Conservation (phyloP, 2,329 filamentous ascomycete genomes). For the Claviceps paspali region DNA sequence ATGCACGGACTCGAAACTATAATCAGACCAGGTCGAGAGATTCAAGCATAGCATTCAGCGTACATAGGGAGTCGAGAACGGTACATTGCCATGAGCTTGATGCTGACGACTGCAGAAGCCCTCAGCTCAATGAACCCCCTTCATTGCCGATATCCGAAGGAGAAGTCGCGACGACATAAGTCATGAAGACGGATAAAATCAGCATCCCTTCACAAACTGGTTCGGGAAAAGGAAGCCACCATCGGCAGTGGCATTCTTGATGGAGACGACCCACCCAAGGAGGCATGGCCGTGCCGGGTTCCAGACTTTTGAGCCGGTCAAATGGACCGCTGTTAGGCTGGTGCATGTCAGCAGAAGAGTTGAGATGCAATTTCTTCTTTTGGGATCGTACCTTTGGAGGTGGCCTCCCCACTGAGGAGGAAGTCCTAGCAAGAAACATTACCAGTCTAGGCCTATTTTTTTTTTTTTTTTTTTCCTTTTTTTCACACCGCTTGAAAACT, state of each 20-base stretch:
- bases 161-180: slow-evolving; percentile 20
- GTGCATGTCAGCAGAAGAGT: slow-evolving; percentile 35
- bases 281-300: slow-evolving; percentile 28
- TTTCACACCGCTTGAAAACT: too few species aligned
- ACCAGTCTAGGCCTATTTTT: too few species aligned
- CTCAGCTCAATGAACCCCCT: slow-evolving; percentile 22
- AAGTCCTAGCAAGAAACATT: too few species aligned
- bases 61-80: slow-evolving; percentile 14
- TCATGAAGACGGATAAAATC: slow-evolving; percentile 18
- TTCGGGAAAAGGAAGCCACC: slow-evolving; percentile 26
- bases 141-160: slow-evolving; percentile 23
- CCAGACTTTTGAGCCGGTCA: slow-evolving; percentile 21
- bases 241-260: slow-evolving; percentile 36
- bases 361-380: slow-evolving; percentile 8
- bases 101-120: neutral
- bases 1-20: too few species aligned
- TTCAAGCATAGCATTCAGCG: slow-evolving; percentile 16
- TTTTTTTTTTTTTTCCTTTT: too few species aligned
- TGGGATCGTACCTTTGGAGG: too few species aligned
- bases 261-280: slow-evolving; percentile 37
- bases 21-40: too few species aligned
- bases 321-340: slow-evolving; percentile 33
- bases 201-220: slow-evolving; percentile 14
- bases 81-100: slow-evolving; percentile 20
- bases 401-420: too few species aligned